Evolutionary conservation across 2,329 filamentous ascomycete species (phyloP).

Genomic region (Calonectria pseudoturangicola): DNA sequence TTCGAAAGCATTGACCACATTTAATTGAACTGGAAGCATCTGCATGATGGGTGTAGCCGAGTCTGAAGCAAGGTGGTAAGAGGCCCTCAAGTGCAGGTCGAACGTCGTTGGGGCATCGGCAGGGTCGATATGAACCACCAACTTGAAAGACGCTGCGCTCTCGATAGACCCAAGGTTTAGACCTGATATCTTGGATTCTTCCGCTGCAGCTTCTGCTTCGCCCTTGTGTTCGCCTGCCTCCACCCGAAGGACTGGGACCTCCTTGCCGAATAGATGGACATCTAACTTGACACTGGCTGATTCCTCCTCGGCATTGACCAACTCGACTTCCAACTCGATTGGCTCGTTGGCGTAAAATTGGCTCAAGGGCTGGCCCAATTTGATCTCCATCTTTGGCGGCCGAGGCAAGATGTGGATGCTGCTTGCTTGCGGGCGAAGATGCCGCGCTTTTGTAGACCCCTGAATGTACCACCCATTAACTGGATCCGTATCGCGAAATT

Average conservation of each 20-base stretch:
- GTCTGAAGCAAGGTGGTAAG: conserved; percentile 88
- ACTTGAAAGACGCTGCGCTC: conserved; percentile 64
- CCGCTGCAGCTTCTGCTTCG: conserved; percentile 58
- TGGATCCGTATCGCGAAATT: conserved; percentile 65
- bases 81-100: conserved; percentile 82
- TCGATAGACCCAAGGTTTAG: conserved; percentile 69
- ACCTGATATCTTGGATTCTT: conserved; percentile 66
- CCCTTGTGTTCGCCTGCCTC: conserved; percentile 59
- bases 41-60: conserved; percentile 88
- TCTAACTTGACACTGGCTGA: conserved; percentile 83
- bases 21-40: conserved; percentile 79
- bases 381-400: conserved; percentile 92
- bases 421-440: conserved; percentile 70
- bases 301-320: conserved; percentile 89
- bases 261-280: conserved; percentile 78
- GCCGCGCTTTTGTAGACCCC: conserved; percentile 64
- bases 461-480: conserved; percentile 71
- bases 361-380: conserved; percentile 74
- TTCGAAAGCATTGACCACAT: conserved; percentile 89
- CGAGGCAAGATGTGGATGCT: conserved; percentile 86
- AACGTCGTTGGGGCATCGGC: conserved; percentile 72
- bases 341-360: conserved; percentile 92
- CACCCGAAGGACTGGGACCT: conserved; percentile 68
- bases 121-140: conserved; percentile 71
- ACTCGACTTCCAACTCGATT: conserved; percentile 79